These are phyloP conservation scores for Parathielavia hyrcaniae DNA, from an alignment of 495 filamentous ascomycete species.

Conservation along the genomic window DNA sequence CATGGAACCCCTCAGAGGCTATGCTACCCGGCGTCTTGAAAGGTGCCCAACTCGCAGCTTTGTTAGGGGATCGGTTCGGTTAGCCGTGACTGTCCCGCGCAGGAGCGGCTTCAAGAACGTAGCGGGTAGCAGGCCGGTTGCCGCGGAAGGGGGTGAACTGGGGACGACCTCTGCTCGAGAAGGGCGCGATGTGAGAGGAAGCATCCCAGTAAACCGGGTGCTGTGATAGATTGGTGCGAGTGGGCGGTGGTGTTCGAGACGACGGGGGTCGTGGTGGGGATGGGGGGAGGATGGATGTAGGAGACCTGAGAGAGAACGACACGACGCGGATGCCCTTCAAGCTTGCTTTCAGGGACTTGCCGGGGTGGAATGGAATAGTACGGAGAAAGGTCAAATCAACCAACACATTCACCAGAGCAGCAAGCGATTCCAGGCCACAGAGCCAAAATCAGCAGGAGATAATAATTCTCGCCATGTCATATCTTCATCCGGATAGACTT, in stretches of 20 bases:
- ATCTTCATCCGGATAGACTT: slow-evolving; percentile 12
- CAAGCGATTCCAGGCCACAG: neutral
- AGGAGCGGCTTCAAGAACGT: slow-evolving; percentile 33
- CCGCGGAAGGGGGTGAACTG: slow-evolving; percentile 22
- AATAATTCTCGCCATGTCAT: neutral
- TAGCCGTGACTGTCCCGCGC: slow-evolving; percentile 37
- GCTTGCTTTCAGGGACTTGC: slow-evolving; percentile 15
- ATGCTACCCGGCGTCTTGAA: too few relatives aligned
- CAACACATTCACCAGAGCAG: neutral
- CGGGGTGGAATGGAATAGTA: slow-evolving; percentile 20
- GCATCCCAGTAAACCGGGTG: slow-evolving; percentile 15
- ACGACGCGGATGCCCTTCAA: slow-evolving; percentile 23
- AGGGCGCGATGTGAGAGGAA: slow-evolving; percentile 22
- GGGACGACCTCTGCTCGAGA: slow-evolving; percentile 13
- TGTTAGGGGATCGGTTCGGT: slow-evolving; percentile 23
- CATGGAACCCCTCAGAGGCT: too few relatives aligned
- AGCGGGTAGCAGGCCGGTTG: slow-evolving; percentile 23
- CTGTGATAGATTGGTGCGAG: slow-evolving; percentile 19
- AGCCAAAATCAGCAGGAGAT: too few relatives aligned
- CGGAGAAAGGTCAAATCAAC: too few relatives aligned
- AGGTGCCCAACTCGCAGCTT: slow-evolving; percentile 27
- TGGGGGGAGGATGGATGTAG: slow-evolving; percentile 8
- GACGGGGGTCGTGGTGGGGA: slow-evolving; percentile 11
- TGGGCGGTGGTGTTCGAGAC: slow-evolving; percentile 16
- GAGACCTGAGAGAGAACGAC: slow-evolving; percentile 22